Evolutionary conservation across 179 eudicot species (phyloP).

Genomic region (Beta macrorhiza): DNA sequence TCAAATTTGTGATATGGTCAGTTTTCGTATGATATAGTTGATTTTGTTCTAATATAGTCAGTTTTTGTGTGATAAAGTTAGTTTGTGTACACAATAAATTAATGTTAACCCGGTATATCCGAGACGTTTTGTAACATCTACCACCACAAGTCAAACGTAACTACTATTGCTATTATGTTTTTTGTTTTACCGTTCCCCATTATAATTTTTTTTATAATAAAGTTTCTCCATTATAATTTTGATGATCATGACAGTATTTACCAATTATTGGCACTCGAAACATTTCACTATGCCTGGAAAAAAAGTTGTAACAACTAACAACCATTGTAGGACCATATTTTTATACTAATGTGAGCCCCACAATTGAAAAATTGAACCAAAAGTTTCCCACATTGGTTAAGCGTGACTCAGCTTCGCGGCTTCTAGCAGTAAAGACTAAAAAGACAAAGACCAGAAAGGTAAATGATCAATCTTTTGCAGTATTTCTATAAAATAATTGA

Average conservation of each 20-base stretch:
- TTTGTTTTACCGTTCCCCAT: too few relatives aligned
- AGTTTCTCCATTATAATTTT: slow-evolving; percentile 2
- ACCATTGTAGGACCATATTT: not conserved
- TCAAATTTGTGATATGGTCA: too few relatives aligned
- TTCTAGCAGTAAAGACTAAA: slow-evolving; percentile 14
- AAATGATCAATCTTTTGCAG: not conserved
- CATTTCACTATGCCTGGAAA: not conserved
- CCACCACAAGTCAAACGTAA: too few relatives aligned
- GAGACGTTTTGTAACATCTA: too few relatives aligned
- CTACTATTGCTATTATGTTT: too few relatives aligned
- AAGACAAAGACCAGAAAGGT: not conserved
- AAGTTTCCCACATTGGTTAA: slow-evolving; percentile 9
- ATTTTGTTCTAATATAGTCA: too few relatives aligned
- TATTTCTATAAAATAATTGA: too few relatives aligned
- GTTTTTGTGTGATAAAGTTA: too few relatives aligned
- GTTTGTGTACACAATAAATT: too few relatives aligned
- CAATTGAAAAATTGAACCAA: not conserved
- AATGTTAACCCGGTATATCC: too few relatives aligned
- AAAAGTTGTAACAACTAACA: not conserved
- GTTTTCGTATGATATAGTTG: too few relatives aligned
- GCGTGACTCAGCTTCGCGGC: slow-evolving; percentile 19
- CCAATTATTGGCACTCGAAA: slow-evolving; percentile 26
- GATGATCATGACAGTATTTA: not conserved
- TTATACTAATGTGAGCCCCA: not conserved
- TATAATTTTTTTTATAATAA: too few relatives aligned